Evolutionary conservation across 768 basidiomycete species (phyloP), one percentile per base, ranked within the genome.

Genomic region (Galerina sulciceps): DNA sequence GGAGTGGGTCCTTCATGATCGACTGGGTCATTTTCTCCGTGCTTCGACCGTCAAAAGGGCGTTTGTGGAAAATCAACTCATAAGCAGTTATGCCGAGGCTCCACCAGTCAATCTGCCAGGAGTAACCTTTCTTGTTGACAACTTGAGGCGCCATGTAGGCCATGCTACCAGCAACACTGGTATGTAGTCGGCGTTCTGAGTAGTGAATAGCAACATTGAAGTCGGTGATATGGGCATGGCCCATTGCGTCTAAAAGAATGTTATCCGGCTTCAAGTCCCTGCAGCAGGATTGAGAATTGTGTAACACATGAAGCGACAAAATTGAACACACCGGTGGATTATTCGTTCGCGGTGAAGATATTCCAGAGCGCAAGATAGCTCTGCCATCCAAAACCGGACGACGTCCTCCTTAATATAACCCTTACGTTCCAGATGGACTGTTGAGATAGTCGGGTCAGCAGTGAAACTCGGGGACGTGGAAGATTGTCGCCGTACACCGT

Each of bases 141-240:
- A 99, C 90, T 73, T 99, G 94, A 0, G 96, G 96, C 10, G 96
- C 96, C 97, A 99, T 99, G 76, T 99, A 99, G 0, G 97, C 96
- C 94, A 99, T 96, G 68, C 93, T 95, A 3, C 97, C 97, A 6
- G 97, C 96, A 14, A 99, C 91, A 59, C 93, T 94, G 0, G 93
- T 94, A 73, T 99, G 89, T 60, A 91, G 68, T 36, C 96, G 85
- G 52, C 89, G 83, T 59, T 93, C 91, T 10, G 96, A 96, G 71
- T 94, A 98, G 73, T 99, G 96, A 8, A 99, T 96, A 20, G 96
- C 97, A 64, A 99, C 95, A 69, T 99, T 99, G 79, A 99, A 97
- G 76, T 99, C 97, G 9, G 97, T 99, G 66, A 99, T 79, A 70
- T 99, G 96, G 1, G 93, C 96, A 70, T 99, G 96, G 0, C 97